These are phyloP conservation scores for Flaveria sonorensis DNA, from an alignment of 129 eudicot genomes.

Conservation along the genomic window DNA sequence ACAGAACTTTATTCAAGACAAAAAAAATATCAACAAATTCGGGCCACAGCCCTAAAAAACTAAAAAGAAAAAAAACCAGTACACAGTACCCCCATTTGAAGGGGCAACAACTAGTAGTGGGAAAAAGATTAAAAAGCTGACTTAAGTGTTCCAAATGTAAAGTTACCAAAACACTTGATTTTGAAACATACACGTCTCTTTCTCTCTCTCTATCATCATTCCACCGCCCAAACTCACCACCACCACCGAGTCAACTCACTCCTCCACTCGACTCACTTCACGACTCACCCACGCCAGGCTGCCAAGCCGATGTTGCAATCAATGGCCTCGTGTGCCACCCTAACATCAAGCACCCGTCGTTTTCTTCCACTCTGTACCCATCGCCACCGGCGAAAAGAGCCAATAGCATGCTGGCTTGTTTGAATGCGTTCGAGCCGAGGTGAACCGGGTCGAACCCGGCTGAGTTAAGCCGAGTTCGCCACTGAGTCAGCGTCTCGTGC, in stretches of 20 bases:
- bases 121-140: constrained; percentile 37
- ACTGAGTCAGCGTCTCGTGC: constrained; percentile 76
- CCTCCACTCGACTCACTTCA: constrained; percentile 34
- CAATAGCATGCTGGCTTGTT: constrained; percentile 77
- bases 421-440: constrained; percentile 81
- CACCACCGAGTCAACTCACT: neutral
- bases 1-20: neutral
- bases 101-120: constrained; percentile 37
- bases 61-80: constrained; percentile 16
- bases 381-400: constrained; percentile 77
- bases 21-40: constrained; percentile 29
- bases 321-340: constrained; percentile 91
- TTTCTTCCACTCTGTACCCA: constrained; percentile 84
- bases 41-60: constrained; percentile 25
- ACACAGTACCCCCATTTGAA: constrained; percentile 25
- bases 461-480: constrained; percentile 58
- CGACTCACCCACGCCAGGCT: constrained; percentile 34
- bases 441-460: constrained; percentile 74
- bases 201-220: constrained; percentile 39
- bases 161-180: constrained; percentile 47
- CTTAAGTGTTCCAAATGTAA: constrained; percentile 33
- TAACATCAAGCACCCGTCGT: constrained; percentile 75
- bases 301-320: constrained; percentile 90
- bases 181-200: constrained; percentile 44
- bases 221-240: constrained; percentile 35